phyloP scores from a whole-genome alignment of 108 stramenopile genomes.

The Skeletonema marinoi region DNA sequence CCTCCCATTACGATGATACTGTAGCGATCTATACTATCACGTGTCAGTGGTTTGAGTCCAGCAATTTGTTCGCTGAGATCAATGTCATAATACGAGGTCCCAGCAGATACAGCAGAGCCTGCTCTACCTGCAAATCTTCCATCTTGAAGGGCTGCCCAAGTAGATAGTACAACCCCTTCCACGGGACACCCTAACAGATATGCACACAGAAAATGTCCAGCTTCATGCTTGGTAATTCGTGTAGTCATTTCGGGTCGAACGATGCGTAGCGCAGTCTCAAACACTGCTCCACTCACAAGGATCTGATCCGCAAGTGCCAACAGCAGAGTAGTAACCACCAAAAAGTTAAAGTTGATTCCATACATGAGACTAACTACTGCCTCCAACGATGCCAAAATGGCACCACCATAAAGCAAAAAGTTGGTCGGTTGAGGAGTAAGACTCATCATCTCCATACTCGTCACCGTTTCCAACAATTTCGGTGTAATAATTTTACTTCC shows the following conservation, averaged over 20 bases:
- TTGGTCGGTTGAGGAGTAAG: slow-evolving; percentile 83
- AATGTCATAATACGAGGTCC: slow-evolving; percentile 91
- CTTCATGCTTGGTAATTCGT: slow-evolving; percentile 88
- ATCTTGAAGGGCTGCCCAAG: slow-evolving; percentile 84
- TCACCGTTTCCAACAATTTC: slow-evolving; percentile 67
- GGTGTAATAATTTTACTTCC: slow-evolving; percentile 77
- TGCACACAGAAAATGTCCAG: slow-evolving; percentile 92
- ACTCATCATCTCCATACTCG: slow-evolving; percentile 67
- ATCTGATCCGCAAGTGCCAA: slow-evolving; percentile 63
- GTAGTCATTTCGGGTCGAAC: slow-evolving; percentile 65
- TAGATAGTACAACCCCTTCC: slow-evolving; percentile 83
- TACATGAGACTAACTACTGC: slow-evolving; percentile 46
- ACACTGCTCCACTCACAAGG: slow-evolving; percentile 77
- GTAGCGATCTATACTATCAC: slow-evolving; percentile 88
- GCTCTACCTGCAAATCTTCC: slow-evolving; percentile 67
- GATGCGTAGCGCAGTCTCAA: slow-evolving; percentile 66
- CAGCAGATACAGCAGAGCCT: slow-evolving; percentile 62
- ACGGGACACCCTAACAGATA: slow-evolving; percentile 95
- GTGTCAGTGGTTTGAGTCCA: slow-evolving; percentile 55
- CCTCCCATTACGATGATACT: slow-evolving; percentile 93
- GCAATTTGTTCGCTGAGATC: slow-evolving; percentile 72
- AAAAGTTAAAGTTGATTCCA: slow-evolving; percentile 64
- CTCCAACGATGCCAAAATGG: slow-evolving; percentile 60
- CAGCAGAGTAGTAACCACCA: slow-evolving; percentile 64
- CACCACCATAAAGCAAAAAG: slow-evolving; percentile 68